Base-by-base conservation (phyloP, 2,329 filamentous ascomycete genomes). In the Graphium sp. region DNA sequence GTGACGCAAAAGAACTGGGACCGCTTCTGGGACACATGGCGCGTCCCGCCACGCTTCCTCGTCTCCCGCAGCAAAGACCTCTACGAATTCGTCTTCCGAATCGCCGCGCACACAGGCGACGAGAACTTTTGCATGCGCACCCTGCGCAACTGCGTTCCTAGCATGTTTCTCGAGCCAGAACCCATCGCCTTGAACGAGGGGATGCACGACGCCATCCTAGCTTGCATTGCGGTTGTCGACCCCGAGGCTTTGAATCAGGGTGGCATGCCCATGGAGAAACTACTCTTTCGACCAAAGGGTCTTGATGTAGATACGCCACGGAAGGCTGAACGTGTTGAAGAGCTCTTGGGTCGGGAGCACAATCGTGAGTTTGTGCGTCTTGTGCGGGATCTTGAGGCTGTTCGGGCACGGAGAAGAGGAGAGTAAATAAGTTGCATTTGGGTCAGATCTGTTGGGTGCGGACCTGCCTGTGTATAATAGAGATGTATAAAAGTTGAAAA, bases 21-120 rank as follows among this genome's bases (percentile, higher is more conserved):
- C 11, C 51, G 53, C 5, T 69, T 79, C 40, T 77, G 69, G 71
- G 55, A 66, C 13, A 42, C 59, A 7, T 80, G 74, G 58, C 59
- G 60, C 31, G 55, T 60, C 32, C 58, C 67, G 4, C 49, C 71
- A 10, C 54, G 62, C 22, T 59, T 62, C 37, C 48, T 57, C 22
- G 42, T 47, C 7, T 39, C 54, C 2, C 64, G 74, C 13, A 60
- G 62, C 1, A 41, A 52, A n/a, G 42, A 44, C 11, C 53, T 75
- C 36, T 81, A 80, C 41, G 45, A 50, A 4, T 49, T 61, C 19
- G 49, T 72, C 16, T 75, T 68, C 41, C 37, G 45, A 10, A 42
- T 53, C 17, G 55, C 72, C 30, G 58, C 62, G 1, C 42, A 50
- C 5, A 56, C 58, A 0, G 39, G 46, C 0, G 50, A 64, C 36